Conservation (phyloP, 768 basidiomycete genomes). For the Mycena metata region DNA sequence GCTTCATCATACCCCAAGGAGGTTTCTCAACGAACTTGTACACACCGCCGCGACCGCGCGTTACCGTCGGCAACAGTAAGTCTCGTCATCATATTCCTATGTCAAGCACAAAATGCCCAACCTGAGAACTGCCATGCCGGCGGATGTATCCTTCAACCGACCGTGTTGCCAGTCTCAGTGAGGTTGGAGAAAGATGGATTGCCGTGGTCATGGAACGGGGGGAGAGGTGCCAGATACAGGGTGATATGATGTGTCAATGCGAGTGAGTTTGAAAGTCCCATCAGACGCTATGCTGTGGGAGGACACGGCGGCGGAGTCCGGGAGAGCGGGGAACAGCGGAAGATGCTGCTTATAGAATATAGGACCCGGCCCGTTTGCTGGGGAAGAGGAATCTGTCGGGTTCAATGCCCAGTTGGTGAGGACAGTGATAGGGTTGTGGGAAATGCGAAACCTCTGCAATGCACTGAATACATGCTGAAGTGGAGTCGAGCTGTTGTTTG, state of each 20-base stretch:
- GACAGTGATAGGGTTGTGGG: slow-evolving; percentile 64
- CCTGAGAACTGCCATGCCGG: slow-evolving; percentile 41
- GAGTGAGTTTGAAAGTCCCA: slow-evolving; percentile 20
- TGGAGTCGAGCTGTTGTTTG: slow-evolving; percentile 43
- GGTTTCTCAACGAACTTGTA: no score
- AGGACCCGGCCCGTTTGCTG: slow-evolving; percentile 40
- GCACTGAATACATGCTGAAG: slow-evolving; percentile 63
- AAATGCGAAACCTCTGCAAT: slow-evolving; percentile 61
- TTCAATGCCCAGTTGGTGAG: slow-evolving; percentile 75
- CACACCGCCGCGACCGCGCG: background rate
- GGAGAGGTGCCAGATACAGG: slow-evolving; percentile 25
- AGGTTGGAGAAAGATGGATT: slow-evolving; percentile 29
- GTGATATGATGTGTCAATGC: slow-evolving; percentile 43
- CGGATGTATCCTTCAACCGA: slow-evolving; percentile 47
- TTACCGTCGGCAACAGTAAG: background rate
- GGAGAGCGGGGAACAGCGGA: slow-evolving; percentile 55
- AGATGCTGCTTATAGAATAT: slow-evolving; percentile 67
- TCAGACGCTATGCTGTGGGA: slow-evolving; percentile 20
- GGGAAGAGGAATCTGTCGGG: slow-evolving; percentile 44
- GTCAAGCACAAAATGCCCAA: slow-evolving; percentile 35
- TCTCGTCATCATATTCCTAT: slow-evolving; percentile 15
- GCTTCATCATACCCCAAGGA: no score
- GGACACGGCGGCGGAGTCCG: slow-evolving; percentile 38
- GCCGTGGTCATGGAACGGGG: slow-evolving; percentile 22
- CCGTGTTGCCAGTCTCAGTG: slow-evolving; percentile 36